Evolutionary conservation across 1,139 yeast genomes (phyloP), one percentile per base, ranked within the genome.

Genomic region (Geotrichum macrosporum): DNA sequence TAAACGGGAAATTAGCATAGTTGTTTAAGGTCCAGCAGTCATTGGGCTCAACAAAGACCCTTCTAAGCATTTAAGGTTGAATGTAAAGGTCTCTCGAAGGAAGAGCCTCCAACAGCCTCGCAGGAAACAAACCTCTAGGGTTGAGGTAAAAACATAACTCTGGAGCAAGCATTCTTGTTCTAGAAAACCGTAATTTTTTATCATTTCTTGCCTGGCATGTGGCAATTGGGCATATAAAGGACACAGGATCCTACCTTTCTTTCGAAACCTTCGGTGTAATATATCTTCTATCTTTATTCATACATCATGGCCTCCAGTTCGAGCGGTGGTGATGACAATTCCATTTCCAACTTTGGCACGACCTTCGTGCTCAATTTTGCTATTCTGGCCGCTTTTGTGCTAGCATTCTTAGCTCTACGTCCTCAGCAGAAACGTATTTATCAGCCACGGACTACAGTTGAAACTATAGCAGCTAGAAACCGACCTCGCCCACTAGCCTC

Each of bases 391-490:
- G 70, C 77, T 1, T 83, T 85, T 57, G 60, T 82, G 12, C 34
- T 67, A 0, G 66, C 74, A 3, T 92, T 92, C 62, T 55, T 87
- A n/a, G 35, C 70, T 2, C 62, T 92, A 47, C 75, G 96, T 59
- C 78, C 83, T 50, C 74, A 70, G 54, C 77, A 81, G 61, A 72
- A 68, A 51, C 72, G 89, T 55, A 85, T 87, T 24, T 92, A 92
- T 63, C 92, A 86, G 64, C 95, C 96, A 16, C 78, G 94, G 58
- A 67, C 81, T n/a, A 76, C 77, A 35, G 57, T 78, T n/a, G 69
- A 66, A 37, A 67, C 74, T 1, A 56, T 75, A 6, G 69, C 73
- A 3, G 69, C 65, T n/a, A 67, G 68, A 29, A 59, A 58, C 20
- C 57, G 63, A 24, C 71, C 73, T 4, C 60, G 65, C 21, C 64